Evolutionary conservation across 345 rosid genomes (phyloP), one percentile per base, ranked within the genome.

Genomic region (Leavenworthia alabamica): DNA sequence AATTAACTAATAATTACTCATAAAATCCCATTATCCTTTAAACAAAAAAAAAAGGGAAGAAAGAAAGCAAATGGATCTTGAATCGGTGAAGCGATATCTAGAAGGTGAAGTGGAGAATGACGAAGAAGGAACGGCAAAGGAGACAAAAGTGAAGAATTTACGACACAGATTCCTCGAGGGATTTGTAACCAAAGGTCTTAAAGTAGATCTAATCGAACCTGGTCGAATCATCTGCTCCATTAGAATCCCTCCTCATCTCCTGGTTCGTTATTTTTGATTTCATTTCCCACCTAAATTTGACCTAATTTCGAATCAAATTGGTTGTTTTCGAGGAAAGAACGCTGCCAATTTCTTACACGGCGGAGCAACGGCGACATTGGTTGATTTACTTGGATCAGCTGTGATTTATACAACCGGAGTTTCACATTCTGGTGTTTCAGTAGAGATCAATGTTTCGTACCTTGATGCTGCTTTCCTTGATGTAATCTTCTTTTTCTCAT

Each of bases 341-440:
- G 79, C 82, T 32, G 95, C 90, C 4, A 89, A 81, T 59, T 86
- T 79, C 86, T 77, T 92, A 84, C 98, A 92, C 50, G 98, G 98
- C 20, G 98, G 98, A 62, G 98, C 95, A 20, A 92, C 93, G 2
- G 96, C 90, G 1, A 79, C 90, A 1, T 75, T 92, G 15, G 98
- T 92, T 68, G 98, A 92, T 68, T 19, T 89, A 80, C 79, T 86
- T 48, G 95, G 98, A 4, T 85, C 96, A 2, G 90, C 95, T 56
- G 95, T 65, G 8, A 75, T 89, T 24, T 75, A 5, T 58, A 85
- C 89, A 16, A 57, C 66, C 37, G 98, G 96, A 58, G 70, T 35
- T 49, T 32, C 76, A 1, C 0, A 11, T 9, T 73, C 73, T 0
- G 95, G 98, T 2, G 96, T 86, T 66, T 92, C 98, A 0, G 90